Conservation (phyloP, 2,329 filamentous ascomycete species). For the Tetracladium maxilliforme region DNA sequence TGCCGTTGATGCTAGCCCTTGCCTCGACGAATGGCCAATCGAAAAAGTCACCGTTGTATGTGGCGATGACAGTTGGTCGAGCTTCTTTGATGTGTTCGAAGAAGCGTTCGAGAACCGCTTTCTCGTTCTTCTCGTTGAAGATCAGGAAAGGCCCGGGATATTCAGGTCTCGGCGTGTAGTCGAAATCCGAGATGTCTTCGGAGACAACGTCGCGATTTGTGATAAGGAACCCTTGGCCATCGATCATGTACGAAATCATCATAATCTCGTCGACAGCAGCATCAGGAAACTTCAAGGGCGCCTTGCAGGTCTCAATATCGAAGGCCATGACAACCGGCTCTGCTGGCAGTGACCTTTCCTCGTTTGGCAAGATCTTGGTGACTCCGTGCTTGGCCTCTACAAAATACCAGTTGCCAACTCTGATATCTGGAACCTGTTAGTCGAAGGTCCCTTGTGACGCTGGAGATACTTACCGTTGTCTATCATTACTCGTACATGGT, state of each 20-base stretch:
- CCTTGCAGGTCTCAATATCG: conserved; percentile 95
- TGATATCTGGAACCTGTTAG: conserved; percentile 52
- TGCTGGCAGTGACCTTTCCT: conserved; percentile 76
- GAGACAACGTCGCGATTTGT: conserved; percentile 97
- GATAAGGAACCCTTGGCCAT: conserved; percentile 93
- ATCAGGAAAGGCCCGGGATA: conserved; percentile 94
- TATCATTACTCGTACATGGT: conserved; percentile 97
- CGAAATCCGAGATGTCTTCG: conserved; percentile 93
- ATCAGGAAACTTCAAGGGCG: conserved; percentile 93
- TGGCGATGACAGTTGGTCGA: conserved; percentile 89
- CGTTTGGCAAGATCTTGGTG: conserved; percentile 70
- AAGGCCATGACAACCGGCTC: conserved; percentile 98
- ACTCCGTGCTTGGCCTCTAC: conserved; percentile 88
- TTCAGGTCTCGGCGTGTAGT: conserved; percentile 94
- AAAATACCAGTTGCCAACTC: conserved; percentile 93
- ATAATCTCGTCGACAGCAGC: conserved; percentile 91
- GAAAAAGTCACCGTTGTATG: conserved; percentile 99
- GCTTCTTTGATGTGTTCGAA: conserved; percentile 93
- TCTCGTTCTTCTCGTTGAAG: conserved; percentile 95
- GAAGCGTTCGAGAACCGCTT: conserved; percentile 75
- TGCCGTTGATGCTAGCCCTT: conserved; percentile 81
- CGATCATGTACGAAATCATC: conserved; percentile 99
- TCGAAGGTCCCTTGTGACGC: background rate
- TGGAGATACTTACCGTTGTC: conserved; percentile 50
- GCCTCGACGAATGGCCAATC: conserved; percentile 99